Evolutionary conservation across 768 basidiomycete genomes (phyloP), one percentile per base, ranked within the genome.

Genomic region (Symmetrospora coprosmae): DNA sequence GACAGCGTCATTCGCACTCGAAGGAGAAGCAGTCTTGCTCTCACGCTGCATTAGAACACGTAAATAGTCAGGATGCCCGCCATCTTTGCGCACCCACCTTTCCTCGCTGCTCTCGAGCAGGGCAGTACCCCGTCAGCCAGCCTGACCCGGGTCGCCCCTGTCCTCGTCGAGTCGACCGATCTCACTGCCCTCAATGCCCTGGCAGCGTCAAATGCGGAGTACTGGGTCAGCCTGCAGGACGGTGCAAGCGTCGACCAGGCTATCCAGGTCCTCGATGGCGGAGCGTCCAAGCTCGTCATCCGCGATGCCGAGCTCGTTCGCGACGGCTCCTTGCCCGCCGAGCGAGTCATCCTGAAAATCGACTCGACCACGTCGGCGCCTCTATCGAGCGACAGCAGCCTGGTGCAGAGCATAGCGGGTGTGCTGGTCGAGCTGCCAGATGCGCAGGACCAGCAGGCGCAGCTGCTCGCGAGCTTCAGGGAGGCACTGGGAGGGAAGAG

Each of bases 201-300:
- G 71, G 37, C 70, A 68, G 53, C 66, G 65, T 63, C 65, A n/a
- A 4, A 25, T 68, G 70, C 71, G 71, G 71, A 72, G 74, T 50
- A 67, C 67, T 63, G 68, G 68, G 41, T 82, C 65, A 80, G 86
- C 55, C 71, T 76, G 55, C 73, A 75, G 64, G 62, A 72, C 14
- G 68, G 77, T 11, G 67, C 76, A 41, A 74, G 78, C 49, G 52
- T 78, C n/a, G 82, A 84, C 53, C 74, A 79, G 23, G 75, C 82
- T 66, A 75, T 81, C 59, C 73, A 79, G 21, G 79, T 76, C 76
- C 79, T 99, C 30, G 86, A 96, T 72, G 74, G 75, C 21, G 89
- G 91, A 23, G 80, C 82, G 1, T 79, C 83, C 66, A 90, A 86
- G 72, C 77, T 89, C 68, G 81, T 94, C 37, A 77, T 89, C 0